Percentiles rank a stretch among this genome's conserved stretches.
Evolutionary conservation across 768 basidiomycete genomes (phyloP).

Genomic region (Boletus vermiculosoides): DNA sequence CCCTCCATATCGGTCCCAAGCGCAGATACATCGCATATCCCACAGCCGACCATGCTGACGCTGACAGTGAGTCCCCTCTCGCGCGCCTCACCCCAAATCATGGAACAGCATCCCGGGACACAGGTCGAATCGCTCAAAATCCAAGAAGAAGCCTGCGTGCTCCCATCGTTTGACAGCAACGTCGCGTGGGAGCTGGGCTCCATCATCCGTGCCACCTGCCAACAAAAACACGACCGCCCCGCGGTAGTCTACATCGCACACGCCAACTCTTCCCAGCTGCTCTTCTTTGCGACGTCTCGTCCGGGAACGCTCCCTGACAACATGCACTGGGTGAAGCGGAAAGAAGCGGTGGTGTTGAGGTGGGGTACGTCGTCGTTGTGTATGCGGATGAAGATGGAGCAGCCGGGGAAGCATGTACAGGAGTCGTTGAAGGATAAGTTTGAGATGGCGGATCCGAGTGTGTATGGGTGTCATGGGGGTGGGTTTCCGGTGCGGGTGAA

Average conservation of each 20-base stretch:
- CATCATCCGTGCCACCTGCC: conserved; percentile 23
- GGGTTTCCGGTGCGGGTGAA: conserved; percentile 35
- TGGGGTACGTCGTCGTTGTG: conserved; percentile 31
- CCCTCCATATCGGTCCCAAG: not conserved
- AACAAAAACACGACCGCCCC: conserved; percentile 19
- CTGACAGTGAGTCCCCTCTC: conserved; percentile 8
- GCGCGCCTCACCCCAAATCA: not conserved
- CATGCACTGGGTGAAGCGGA: conserved; percentile 35
- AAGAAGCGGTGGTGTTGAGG: conserved; percentile 31
- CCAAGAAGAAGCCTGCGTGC: conserved; percentile 27
- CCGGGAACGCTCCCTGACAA: conserved; percentile 33
- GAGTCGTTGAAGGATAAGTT: conserved; percentile 17
- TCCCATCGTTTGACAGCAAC: conserved; percentile 30
- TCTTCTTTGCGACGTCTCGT: conserved; percentile 30
- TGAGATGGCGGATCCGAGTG: conserved; percentile 27
- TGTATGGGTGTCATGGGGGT: conserved; percentile 33
- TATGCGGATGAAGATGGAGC: conserved; percentile 19
- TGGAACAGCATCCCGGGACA: too few relatives aligned
- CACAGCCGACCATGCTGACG: not conserved
- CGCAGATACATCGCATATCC: not conserved
- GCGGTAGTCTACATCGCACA: conserved; percentile 31
- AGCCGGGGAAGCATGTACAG: conserved; percentile 2
- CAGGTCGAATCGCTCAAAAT: conserved; percentile 22
- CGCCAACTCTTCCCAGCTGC: conserved; percentile 29
- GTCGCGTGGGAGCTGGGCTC: conserved; percentile 36